Conservation (phyloP, 2,329 filamentous ascomycete species). For the Fusarium camptoceras region DNA sequence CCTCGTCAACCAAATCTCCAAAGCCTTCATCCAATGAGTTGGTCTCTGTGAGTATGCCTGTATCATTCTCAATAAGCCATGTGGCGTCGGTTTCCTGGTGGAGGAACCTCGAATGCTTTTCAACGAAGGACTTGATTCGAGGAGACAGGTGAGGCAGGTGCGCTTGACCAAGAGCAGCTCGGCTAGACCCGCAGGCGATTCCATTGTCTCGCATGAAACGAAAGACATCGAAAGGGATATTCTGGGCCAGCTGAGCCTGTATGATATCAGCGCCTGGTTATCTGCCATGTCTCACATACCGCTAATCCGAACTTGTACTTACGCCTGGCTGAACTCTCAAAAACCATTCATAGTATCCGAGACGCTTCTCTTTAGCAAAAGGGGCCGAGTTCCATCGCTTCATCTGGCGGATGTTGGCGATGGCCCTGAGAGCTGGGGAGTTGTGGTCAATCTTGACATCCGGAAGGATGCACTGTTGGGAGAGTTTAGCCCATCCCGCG, state of each 20-base stretch:
- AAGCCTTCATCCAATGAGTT: neutral
- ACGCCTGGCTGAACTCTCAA: constrained; percentile 72
- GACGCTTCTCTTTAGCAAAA: constrained; percentile 82
- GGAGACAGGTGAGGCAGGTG: constrained; percentile 59
- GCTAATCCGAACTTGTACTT: constrained; percentile 46
- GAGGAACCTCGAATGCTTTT: constrained; percentile 57
- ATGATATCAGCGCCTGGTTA: constrained; percentile 20
- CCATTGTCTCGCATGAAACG: constrained; percentile 86
- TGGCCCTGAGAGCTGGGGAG: constrained; percentile 2
- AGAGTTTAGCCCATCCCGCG: constrained; percentile 55
- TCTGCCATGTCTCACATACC: neutral
- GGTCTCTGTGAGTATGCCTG: neutral
- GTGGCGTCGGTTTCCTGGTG: constrained; percentile 61
- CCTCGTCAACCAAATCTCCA: constrained; percentile 20
- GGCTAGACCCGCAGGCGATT: constrained; percentile 78
- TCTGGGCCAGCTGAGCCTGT: constrained; percentile 65
- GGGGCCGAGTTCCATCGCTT: constrained; percentile 85
- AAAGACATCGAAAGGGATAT: constrained; percentile 87
- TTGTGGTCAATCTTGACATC: constrained; percentile 5
- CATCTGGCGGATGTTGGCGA: constrained; percentile 71
- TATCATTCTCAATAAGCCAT: constrained; percentile 56
- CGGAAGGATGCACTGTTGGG: neutral
- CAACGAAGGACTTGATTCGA: constrained; percentile 59
- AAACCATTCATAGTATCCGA: constrained; percentile 70
- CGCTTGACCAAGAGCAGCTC: constrained; percentile 60